phyloP scores from a whole-genome alignment of 169 alveolate species.

The Plasmodium blacklocki region DNA sequence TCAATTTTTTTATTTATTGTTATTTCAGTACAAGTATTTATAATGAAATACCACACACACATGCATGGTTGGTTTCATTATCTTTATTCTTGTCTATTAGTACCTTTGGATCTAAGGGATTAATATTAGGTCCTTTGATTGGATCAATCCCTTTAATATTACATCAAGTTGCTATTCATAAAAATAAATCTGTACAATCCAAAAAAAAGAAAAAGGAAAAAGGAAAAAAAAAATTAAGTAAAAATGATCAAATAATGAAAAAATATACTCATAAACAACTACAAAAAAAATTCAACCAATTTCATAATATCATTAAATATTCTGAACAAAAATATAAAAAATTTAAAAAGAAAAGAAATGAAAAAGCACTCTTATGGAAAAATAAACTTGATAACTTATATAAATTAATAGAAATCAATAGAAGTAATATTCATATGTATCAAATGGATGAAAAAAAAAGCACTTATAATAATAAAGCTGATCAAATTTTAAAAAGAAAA shows the following conservation, averaged over 20 bases:
- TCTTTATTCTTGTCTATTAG: slow-evolving; percentile 79
- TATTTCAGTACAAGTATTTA: slow-evolving; percentile 80
- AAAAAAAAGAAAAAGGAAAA: slow-evolving; percentile 3
- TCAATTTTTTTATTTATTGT: slow-evolving; percentile 67
- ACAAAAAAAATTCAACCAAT: not conserved
- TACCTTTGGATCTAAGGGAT: slow-evolving; percentile 80
- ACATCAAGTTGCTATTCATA: slow-evolving; percentile 44
- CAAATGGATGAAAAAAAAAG: slow-evolving; percentile 1
- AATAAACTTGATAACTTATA: slow-evolving; percentile 37
- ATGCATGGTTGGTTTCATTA: slow-evolving; percentile 82
- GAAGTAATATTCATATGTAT: slow-evolving; percentile 10
- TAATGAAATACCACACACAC: slow-evolving; percentile 79
- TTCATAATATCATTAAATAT: not conserved
- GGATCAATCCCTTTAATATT: slow-evolving; percentile 63
- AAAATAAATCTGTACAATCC: slow-evolving; percentile 10
- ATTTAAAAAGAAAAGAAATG: not conserved
- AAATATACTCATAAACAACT: not conserved
- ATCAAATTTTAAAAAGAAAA: not conserved
- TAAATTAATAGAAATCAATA: slow-evolving; percentile 60
- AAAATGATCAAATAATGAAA: not conserved
- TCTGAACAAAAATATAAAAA: slow-evolving; percentile 7
- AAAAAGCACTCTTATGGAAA: slow-evolving; percentile 35
- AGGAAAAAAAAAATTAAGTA: not conserved
- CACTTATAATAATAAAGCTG: not conserved
- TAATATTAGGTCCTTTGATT: slow-evolving; percentile 76